These are phyloP conservation scores for Andrographis paniculata DNA, from an alignment of 305 asterid species.

Conservation along the genomic window DNA sequence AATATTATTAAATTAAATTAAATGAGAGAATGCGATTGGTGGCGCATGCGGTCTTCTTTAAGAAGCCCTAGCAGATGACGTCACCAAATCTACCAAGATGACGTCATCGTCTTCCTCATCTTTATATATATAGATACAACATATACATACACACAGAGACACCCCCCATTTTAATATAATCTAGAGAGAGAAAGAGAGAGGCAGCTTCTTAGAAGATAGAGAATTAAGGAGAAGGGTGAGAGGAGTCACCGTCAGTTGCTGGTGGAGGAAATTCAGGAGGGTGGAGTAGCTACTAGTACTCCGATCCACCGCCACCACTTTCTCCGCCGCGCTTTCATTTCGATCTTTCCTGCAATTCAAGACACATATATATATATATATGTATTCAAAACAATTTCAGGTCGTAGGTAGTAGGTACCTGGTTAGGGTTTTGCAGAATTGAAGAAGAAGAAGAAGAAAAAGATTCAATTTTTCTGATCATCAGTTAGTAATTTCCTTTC, in stretches of 20 bases:
- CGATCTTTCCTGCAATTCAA: constrained; percentile 20
- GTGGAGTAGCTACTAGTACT: no score
- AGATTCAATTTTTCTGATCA: no score
- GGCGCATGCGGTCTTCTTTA: constrained; percentile 19
- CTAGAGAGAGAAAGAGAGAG: neutral
- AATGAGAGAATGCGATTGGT: neutral
- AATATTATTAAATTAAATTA: no score
- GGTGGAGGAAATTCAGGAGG: constrained; percentile 39
- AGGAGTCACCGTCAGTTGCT: constrained; percentile 39
- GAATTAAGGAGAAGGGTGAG: neutral
- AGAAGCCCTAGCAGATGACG: constrained; percentile 25
- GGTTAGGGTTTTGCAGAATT: no score
- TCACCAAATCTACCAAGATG: constrained; percentile 14
- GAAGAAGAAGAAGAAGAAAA: no score
- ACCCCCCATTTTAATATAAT: no score
- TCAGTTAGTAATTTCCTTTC: no score
- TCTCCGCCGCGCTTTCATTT: constrained; percentile 29
- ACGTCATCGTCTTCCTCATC: neutral
- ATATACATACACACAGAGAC: neutral
- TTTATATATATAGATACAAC: neutral
- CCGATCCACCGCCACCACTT: constrained; percentile 37
- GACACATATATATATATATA: constrained; percentile 11
- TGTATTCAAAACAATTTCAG: no score
- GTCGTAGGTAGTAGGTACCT: no score
- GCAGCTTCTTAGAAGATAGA: neutral